Evolutionary conservation across 495 filamentous ascomycete species (phyloP).

Genomic region (Penicillium macrosclerotiorum): DNA sequence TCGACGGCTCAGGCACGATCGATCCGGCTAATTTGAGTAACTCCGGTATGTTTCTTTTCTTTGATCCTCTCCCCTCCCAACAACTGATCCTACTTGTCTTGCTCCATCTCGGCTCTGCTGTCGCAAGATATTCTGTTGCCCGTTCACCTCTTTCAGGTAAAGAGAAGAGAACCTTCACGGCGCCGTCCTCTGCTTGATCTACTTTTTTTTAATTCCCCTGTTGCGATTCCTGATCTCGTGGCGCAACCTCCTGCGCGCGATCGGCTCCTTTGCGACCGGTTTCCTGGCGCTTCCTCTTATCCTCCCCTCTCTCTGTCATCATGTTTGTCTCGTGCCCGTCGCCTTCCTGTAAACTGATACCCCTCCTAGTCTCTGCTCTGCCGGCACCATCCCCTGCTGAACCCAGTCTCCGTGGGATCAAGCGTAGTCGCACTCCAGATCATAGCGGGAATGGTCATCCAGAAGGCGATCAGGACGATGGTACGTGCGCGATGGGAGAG

Average conservation of each 20-base stretch:
- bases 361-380: constrained; percentile 42
- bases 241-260: constrained; percentile 8
- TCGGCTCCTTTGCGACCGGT: not conserved
- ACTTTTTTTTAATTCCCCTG: not conserved
- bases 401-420: constrained; percentile 72
- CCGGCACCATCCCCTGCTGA: constrained; percentile 43
- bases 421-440: constrained; percentile 92
- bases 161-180: no score
- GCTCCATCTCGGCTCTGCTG: constrained; percentile 1
- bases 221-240: not conserved
- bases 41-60: constrained; percentile 48
- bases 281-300: not conserved
- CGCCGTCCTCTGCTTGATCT: not conserved
- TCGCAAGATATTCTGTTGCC: not conserved
- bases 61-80: no score
- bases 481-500: constrained; percentile 57
- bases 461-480: constrained; percentile 72
- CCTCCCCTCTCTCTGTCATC: not conserved
- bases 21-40: constrained; percentile 73
- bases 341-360: constrained; percentile 41
- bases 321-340: constrained; percentile 8
- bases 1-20: constrained; percentile 76
- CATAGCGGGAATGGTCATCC: constrained; percentile 59
- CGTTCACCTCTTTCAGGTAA: no score
- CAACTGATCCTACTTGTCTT: no score